Evolutionary conservation across 495 filamentous ascomycete genomes (phyloP), one percentile per base, ranked within the genome.

Genomic region (Xylaria castorea): DNA sequence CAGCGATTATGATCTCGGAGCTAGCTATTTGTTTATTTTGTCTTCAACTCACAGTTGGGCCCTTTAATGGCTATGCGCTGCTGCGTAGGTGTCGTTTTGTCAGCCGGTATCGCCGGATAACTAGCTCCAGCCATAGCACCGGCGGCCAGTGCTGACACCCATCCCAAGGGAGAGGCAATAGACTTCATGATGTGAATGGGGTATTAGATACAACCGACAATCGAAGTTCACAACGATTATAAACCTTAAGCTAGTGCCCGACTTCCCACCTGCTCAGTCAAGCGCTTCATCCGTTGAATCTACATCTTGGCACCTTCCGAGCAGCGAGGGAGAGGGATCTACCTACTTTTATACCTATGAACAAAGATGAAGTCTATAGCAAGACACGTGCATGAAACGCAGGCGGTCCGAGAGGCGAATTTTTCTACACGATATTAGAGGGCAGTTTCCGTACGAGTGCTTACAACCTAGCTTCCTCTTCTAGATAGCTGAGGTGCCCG

Each of bases 51-150:
- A 89, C 88, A 76, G 71, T 85, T 86, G 0, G 86, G 83, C 8
- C 85, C 86, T 66, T 86, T 85, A n/a, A 89, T 82, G 46, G 87
- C 85, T 67, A 90, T 77, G 5, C 88, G 86, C 73, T 89, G 88
- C 76, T 89, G 88, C 16, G 83, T 78, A 1, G 88, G 88, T 2
- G 88, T 90, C 12, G 87, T 87, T 78, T 85, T 68, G 75, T 90
- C 88, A 20, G 71, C 65, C 6, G 88, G 88, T n/a, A 84, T 82
- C 11, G 84, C 40, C 25, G 88, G 88, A 76, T 85, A 89, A 69
- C 79, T 85, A 2, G 85, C 84, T 16, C 75, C 75, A 16, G 86
- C 87, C 62, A 82, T 68, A 12, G 75, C 81, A 46, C 77, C 74
- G 16, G 78, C 78, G 25, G 83, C 86, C 71, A 87, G 40, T 12